Evolutionary conservation across 1,284 basidiomycete species (phyloP).

Genomic region (Ustilago curta): DNA sequence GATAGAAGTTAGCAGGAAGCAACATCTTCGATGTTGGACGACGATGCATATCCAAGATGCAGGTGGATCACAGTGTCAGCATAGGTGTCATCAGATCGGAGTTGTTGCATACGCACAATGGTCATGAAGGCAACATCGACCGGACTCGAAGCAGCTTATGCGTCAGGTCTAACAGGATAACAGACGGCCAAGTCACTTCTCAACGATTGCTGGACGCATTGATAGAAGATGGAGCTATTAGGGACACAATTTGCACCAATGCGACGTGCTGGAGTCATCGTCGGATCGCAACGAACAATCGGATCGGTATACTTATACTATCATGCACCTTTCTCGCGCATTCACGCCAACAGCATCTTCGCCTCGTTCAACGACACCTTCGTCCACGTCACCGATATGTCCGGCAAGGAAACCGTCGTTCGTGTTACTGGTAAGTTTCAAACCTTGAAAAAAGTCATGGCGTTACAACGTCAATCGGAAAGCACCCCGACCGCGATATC

Average conservation of each 20-base stretch:
- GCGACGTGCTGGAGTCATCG: conserved; percentile 18
- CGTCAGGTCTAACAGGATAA: too few relatives aligned
- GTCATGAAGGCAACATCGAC: too few relatives aligned
- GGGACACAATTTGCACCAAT: not conserved
- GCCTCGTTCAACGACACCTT: conserved; percentile 95
- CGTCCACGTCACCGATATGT: conserved; percentile 98
- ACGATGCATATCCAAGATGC: too few relatives aligned
- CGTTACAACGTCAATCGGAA: conserved; percentile 5
- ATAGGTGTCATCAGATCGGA: too few relatives aligned
- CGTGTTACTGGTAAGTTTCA: conserved; percentile 86
- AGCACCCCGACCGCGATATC: not conserved
- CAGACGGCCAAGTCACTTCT: too few relatives aligned
- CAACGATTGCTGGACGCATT: too few relatives aligned
- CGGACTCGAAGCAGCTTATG: too few relatives aligned
- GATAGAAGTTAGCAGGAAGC: too few relatives aligned
- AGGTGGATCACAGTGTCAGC: too few relatives aligned
- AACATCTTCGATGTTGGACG: too few relatives aligned
- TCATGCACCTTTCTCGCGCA: not conserved
- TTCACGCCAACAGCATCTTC: conserved; percentile 60
- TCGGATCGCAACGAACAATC: not conserved
- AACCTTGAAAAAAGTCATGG: not conserved
- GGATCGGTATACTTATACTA: conserved; percentile 25
- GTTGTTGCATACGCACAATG: too few relatives aligned
- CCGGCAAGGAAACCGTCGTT: conserved; percentile 98
- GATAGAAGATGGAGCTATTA: not conserved